Percentiles rank a stretch among this genome's conserved stretches.
These are phyloP conservation scores for Gomphus sp. DNA, from an alignment of 1,284 basidiomycete genomes.

Conservation along the genomic window DNA sequence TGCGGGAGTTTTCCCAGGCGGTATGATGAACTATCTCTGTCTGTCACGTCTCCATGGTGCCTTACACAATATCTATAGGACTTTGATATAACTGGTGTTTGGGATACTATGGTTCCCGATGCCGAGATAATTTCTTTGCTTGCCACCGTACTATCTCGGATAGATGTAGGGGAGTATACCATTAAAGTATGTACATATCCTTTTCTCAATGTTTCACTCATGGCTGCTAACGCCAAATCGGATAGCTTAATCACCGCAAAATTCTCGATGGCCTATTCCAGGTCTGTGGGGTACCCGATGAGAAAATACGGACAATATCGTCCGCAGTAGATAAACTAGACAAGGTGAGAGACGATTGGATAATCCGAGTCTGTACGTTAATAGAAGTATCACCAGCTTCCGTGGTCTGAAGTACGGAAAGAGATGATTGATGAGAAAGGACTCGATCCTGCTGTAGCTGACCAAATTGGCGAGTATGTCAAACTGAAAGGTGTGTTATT, in stretches of 20 bases:
- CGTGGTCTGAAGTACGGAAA: conserved; percentile 89
- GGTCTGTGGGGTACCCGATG: conserved; percentile 88
- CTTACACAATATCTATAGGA: conserved; percentile 56
- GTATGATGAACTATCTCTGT: conserved; percentile 35
- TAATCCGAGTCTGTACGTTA: not conserved
- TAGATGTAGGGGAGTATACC: conserved; percentile 90
- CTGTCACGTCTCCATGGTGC: not conserved
- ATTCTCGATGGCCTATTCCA: conserved; percentile 97
- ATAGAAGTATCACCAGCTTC: conserved; percentile 35
- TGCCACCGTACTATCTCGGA: conserved; percentile 71
- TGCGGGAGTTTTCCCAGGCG: conserved; percentile 98
- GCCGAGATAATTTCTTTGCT: conserved; percentile 84
- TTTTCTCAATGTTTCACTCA: too few relatives aligned
- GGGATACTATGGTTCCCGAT: conserved; percentile 97
- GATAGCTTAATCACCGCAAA: conserved; percentile 92
- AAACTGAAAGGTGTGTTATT: conserved; percentile 71
- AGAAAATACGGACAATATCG: conserved; percentile 92
- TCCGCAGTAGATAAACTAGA: conserved; percentile 98
- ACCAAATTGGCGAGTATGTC: conserved; percentile 96
- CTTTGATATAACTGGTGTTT: conserved; percentile 90
- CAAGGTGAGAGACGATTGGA: conserved; percentile 49
- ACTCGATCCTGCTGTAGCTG: conserved; percentile 74
- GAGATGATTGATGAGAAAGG: conserved; percentile 98
- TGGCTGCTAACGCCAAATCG: too few relatives aligned
- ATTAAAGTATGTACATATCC: conserved; percentile 60